Evolutionary conservation across 805 yeast genomes (phyloP).

Genomic region (Cyberlindnera japonica): DNA sequence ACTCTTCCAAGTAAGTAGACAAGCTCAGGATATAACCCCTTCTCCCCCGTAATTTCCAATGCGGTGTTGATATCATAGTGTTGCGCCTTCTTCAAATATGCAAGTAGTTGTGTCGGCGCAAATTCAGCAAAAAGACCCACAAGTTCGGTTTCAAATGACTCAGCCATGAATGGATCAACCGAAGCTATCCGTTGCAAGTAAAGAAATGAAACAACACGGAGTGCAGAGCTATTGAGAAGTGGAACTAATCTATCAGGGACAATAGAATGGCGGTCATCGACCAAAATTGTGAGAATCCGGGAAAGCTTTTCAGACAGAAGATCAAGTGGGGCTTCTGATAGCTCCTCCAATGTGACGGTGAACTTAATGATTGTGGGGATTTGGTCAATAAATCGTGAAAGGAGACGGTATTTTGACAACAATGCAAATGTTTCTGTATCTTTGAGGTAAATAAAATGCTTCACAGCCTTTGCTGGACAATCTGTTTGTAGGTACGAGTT

Average conservation of each 20-base stretch:
- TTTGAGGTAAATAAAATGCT: conserved; percentile 53
- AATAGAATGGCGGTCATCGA: conserved; percentile 63
- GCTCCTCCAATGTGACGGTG: conserved; percentile 36
- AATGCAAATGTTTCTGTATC: conserved; percentile 56
- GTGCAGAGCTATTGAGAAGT: conserved; percentile 36
- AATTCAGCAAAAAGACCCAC: conserved; percentile 62
- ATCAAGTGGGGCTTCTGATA: conserved; percentile 35
- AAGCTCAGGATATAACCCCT: conserved; percentile 59
- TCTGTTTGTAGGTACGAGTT: conserved; percentile 52
- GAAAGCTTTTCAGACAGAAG: conserved; percentile 30
- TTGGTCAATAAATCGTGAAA: conserved; percentile 43
- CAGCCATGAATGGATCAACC: conserved; percentile 52
- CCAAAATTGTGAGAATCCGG: conserved; percentile 50
- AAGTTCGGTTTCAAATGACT: conserved; percentile 62
- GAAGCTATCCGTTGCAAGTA: conserved; percentile 59
- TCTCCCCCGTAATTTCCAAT: conserved; percentile 55
- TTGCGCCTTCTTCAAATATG: conserved; percentile 54
- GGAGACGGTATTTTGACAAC: conserved; percentile 58
- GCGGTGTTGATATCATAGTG: conserved; percentile 71
- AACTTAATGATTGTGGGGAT: conserved; percentile 51
- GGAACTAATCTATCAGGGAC: conserved; percentile 48
- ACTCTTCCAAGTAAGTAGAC: conserved; percentile 78
- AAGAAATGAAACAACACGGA: conserved; percentile 54
- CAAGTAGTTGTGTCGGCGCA: conserved; percentile 51
- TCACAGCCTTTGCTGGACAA: conserved; percentile 60